Conservation (phyloP, 1,284 basidiomycete genomes). For the Lentinula novae-zelandiae region DNA sequence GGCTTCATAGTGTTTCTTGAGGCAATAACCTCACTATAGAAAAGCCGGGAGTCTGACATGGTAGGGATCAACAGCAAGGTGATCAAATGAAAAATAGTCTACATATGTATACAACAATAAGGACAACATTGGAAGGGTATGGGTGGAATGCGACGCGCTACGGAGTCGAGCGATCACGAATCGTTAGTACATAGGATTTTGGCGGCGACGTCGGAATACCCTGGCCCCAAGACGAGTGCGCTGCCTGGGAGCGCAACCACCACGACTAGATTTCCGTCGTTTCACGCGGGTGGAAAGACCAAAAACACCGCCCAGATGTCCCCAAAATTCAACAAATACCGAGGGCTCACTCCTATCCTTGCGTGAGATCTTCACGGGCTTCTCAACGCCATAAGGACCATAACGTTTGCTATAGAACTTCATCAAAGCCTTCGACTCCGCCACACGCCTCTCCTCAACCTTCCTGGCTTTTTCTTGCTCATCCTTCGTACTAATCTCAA, state of each 20-base stretch:
- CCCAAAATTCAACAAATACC: slow-evolving; percentile 1
- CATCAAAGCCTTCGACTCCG: background rate
- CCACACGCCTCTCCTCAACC: background rate
- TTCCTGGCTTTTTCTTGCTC: background rate
- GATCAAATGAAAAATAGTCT: too few relatives aligned
- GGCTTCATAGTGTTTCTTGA: too few relatives aligned
- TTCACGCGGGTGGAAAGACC: background rate
- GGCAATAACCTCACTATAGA: too few relatives aligned
- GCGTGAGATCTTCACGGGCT: background rate
- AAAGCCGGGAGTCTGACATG: too few relatives aligned
- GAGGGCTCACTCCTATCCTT: background rate
- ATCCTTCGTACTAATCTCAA: background rate
- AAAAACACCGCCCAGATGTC: background rate
- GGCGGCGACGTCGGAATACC: background rate
- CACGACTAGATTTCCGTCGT: background rate
- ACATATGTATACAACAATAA: background rate
- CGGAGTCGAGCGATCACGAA: background rate
- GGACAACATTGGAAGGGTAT: background rate
- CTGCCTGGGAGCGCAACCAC: background rate
- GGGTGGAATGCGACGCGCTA: background rate
- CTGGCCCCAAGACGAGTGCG: background rate
- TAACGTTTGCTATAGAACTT: background rate
- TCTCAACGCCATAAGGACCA: background rate
- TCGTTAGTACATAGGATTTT: background rate
- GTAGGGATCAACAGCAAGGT: too few relatives aligned